Evolutionary conservation across 805 yeast species (phyloP).

Genomic region (Yamadazyma philogaea): DNA sequence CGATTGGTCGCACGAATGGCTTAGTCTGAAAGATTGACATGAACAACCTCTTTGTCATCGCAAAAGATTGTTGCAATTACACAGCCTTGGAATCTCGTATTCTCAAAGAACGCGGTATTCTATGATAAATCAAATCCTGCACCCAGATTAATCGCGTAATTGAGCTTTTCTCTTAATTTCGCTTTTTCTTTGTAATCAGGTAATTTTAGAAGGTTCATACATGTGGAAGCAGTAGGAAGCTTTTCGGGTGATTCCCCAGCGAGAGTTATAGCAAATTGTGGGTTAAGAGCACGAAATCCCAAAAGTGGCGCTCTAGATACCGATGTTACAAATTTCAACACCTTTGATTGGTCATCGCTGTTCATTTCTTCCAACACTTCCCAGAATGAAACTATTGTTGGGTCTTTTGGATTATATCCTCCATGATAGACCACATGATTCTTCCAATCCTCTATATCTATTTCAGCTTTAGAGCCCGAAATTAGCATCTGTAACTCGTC

Average conservation of each 20-base stretch:
- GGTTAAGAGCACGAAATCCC: conserved; percentile 74
- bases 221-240: conserved; percentile 90
- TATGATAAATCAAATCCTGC: conserved; percentile 85
- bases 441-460: conserved; percentile 69
- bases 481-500: conserved; percentile 79
- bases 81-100: neutral
- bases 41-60: neutral
- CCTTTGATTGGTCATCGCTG: conserved; percentile 56
- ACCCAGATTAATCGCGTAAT: conserved; percentile 75
- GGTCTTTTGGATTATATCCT: conserved; percentile 53
- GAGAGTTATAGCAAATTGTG: conserved; percentile 76
- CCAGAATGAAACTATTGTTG: conserved; percentile 71
- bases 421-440: conserved; percentile 56
- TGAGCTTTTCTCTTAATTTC: conserved; percentile 56
- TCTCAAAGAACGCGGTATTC: neutral
- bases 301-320: conserved; percentile 88
- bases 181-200: conserved; percentile 75
- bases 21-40: neutral
- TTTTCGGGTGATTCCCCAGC: conserved; percentile 55
- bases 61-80: too few species aligned
- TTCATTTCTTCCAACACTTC: conserved; percentile 67
- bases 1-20: neutral
- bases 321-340: conserved; percentile 87
- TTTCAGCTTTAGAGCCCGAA: conserved; percentile 69
- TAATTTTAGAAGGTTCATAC: conserved; percentile 80